Evolutionary conservation across 2,329 filamentous ascomycete genomes (phyloP).

Genomic region (Talaromyces sp.): DNA sequence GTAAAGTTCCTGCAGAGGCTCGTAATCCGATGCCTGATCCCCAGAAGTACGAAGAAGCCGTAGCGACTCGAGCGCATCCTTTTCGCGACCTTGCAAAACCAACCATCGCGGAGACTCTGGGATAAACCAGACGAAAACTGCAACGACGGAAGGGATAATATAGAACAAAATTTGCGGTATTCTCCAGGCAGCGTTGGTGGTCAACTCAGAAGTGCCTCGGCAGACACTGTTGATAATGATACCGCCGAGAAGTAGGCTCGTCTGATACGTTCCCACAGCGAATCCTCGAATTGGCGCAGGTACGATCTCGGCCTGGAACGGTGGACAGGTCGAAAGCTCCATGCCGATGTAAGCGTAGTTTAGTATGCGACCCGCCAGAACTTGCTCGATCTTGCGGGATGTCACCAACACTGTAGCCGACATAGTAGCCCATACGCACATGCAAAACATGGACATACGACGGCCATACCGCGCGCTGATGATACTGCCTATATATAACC

Average conservation of each 20-base stretch:
- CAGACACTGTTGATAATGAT: conserved; percentile 23
- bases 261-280: conserved; percentile 16
- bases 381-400: conserved; percentile 12
- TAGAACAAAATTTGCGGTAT: conserved; percentile 27
- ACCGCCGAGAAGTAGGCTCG: conserved; percentile 22
- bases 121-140: conserved; percentile 25
- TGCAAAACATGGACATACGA: conserved; percentile 17
- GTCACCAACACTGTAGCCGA: conserved; percentile 15
- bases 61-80: conserved; percentile 35
- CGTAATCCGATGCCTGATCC: neutral
- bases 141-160: conserved; percentile 24
- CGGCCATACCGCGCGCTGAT: conserved; percentile 16
- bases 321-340: conserved; percentile 17
- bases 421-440: conserved; percentile 17
- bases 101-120: conserved; percentile 30
- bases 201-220: conserved; percentile 21
- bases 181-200: conserved; percentile 31
- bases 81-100: conserved; percentile 23
- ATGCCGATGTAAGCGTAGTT: conserved; percentile 18
- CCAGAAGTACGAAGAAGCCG: conserved; percentile 33
- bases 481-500: conserved; percentile 13
- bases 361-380: conserved; percentile 15
- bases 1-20: conserved; percentile 9
- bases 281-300: conserved; percentile 17
- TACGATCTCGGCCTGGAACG: conserved; percentile 16